phyloP scores from a whole-genome alignment of 768 basidiomycete species.

The Lactarius deliciosus region DNA sequence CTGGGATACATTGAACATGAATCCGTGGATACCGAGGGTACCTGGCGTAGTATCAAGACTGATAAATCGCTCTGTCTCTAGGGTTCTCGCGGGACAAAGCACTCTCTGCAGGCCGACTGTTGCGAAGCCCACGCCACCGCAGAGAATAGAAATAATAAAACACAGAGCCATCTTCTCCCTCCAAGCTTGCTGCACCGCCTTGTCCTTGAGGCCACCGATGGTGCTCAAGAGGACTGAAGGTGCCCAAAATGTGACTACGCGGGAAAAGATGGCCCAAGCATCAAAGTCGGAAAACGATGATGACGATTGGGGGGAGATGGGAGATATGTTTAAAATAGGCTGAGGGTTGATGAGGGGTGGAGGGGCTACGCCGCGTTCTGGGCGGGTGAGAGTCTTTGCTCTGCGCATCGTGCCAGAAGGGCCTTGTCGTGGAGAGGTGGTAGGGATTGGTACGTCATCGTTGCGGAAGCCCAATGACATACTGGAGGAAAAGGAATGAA shows the following conservation, averaged over 20 bases:
- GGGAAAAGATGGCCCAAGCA: slow-evolving; percentile 81
- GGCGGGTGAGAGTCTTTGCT: slow-evolving; percentile 94
- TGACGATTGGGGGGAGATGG: slow-evolving; percentile 39
- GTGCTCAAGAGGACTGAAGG: slow-evolving; percentile 72
- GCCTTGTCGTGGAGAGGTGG: slow-evolving; percentile 20
- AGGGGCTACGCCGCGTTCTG: slow-evolving; percentile 92
- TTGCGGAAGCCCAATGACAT: slow-evolving; percentile 24
- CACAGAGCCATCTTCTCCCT: slow-evolving; percentile 95
- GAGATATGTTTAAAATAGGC: slow-evolving; percentile 41
- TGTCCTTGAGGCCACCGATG: slow-evolving; percentile 79
- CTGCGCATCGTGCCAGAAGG: slow-evolving; percentile 66
- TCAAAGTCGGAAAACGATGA: slow-evolving; percentile 42
- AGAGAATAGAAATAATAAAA: slow-evolving; percentile 77
- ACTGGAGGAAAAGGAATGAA: slow-evolving; percentile 17
- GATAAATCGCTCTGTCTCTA: slow-evolving; percentile 44
- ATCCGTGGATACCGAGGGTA: slow-evolving; percentile 75
- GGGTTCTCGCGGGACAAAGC: slow-evolving; percentile 68
- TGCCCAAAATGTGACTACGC: slow-evolving; percentile 87
- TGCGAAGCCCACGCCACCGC: slow-evolving; percentile 80
- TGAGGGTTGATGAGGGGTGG: slow-evolving; percentile 92
- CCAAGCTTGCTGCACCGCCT: slow-evolving; percentile 85
- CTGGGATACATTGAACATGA: slow-evolving; percentile 70
- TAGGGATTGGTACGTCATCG: slow-evolving; percentile 29
- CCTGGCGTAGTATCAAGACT: slow-evolving; percentile 55
- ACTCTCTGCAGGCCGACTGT: slow-evolving; percentile 94